Percentiles rank a stretch among this genome's conserved stretches.
Conservation (phyloP, 2,329 filamentous ascomycete species). For the Albifimbria verrucaria region DNA sequence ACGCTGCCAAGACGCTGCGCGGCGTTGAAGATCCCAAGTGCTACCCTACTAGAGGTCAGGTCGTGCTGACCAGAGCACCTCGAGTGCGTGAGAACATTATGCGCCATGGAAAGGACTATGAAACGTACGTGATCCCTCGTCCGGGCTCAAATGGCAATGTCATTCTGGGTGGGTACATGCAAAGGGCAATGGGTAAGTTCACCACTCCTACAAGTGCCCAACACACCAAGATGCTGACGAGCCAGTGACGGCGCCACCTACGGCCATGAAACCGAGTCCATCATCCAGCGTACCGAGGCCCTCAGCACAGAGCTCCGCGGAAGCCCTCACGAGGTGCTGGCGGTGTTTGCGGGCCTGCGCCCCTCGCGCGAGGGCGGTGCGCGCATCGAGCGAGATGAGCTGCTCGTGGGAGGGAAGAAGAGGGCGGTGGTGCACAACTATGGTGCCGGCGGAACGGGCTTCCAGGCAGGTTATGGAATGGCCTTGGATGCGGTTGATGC, state of each 20-base stretch:
- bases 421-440: slow-evolving; percentile 37
- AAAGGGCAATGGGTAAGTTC: slow-evolving; percentile 27
- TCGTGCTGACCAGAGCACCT: slow-evolving; percentile 32
- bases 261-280: slow-evolving; percentile 32
- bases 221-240: background rate
- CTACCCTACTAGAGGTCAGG: slow-evolving; percentile 38
- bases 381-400: slow-evolving; percentile 39
- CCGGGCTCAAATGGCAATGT: slow-evolving; percentile 30
- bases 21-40: slow-evolving; percentile 35
- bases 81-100: slow-evolving; percentile 31
- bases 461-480: slow-evolving; percentile 40
- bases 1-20: slow-evolving; percentile 27
- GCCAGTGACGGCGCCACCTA: slow-evolving; percentile 30
- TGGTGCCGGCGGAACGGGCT: slow-evolving; percentile 42
- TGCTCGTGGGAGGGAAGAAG: slow-evolving; percentile 18
- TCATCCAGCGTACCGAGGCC: slow-evolving; percentile 29
- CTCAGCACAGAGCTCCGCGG: slow-evolving; percentile 27
- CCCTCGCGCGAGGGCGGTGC: slow-evolving; percentile 37
- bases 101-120: slow-evolving; percentile 34
- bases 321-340: slow-evolving; percentile 24
- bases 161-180: slow-evolving; percentile 36
- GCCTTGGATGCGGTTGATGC: slow-evolving; percentile 30
- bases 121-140: slow-evolving; percentile 38
- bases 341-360: slow-evolving; percentile 27
- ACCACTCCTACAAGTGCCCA: background rate